Evolutionary conservation across 768 basidiomycete genomes (phyloP), one percentile per base, ranked within the genome.

Genomic region (Clavulina sp.): DNA sequence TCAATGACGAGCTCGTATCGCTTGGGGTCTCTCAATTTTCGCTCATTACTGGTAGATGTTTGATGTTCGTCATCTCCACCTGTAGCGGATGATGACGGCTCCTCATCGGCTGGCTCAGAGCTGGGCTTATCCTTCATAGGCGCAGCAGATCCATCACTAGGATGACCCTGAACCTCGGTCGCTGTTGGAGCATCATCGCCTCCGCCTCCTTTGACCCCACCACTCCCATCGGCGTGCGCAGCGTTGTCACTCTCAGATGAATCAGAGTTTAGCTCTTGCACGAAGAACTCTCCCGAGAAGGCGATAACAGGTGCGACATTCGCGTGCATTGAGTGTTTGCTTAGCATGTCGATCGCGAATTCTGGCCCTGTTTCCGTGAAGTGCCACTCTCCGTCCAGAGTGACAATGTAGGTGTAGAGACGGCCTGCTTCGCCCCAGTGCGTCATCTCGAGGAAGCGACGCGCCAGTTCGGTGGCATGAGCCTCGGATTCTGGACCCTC

Each of bases 361-460:
- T 70, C 68, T 41, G 66, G 64, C 1, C 71, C 69, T 1, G 71
- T 73, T 62, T 71, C 70, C 18, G 69, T 71, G 59, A 71, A 72
- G 41, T 70, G 56, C 63, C 66, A 64, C 52, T 71, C 58, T 34
- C 66, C 67, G 53, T 70, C 68, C 21, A 71, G 63, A 19, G 69
- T 69, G 41, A 71, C 65, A 9, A 70, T 69, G 58, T 69, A 73
- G 34, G 71, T 73, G 59, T 68, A 71, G 3, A 71, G 61, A 43
- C 68, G 58, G 4, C 64, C 68, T 30, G 67, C 66, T 40, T 67
- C 61, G 31, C 70, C 71, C 55, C 65, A 66, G 51, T 65, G 64
- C 1, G 63, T 61, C 67, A 73, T 67, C 6, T 66, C 60, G 44
- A 71, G 58, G 57, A 73, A 71, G 53, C 67, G 63, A 3, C 58